Percentiles rank a stretch among this genome's conserved stretches.
These are phyloP conservation scores for Yarrowia yakushimensis DNA, from an alignment of 805 yeast genomes.

Conservation along the genomic window DNA sequence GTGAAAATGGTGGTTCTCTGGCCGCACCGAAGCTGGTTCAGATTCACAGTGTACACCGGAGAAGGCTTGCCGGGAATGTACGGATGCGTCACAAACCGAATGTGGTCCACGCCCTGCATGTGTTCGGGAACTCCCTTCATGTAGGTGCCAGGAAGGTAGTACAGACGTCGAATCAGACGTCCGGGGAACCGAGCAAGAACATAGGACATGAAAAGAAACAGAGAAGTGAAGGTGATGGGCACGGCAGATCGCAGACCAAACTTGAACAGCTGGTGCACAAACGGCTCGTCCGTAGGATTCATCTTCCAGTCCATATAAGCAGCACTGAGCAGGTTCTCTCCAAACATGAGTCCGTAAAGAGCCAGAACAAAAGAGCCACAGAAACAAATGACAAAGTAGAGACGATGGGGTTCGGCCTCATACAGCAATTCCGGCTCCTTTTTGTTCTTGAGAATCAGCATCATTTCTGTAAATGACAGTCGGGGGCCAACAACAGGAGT, in stretches of 20 bases:
- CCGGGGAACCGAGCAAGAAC: constrained; percentile 58
- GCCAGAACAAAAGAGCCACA: constrained; percentile 65
- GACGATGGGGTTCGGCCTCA: constrained; percentile 78
- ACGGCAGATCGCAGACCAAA: constrained; percentile 40
- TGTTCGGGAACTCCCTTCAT: constrained; percentile 22
- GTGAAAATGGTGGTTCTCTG: constrained; percentile 71
- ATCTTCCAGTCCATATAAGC: constrained; percentile 51
- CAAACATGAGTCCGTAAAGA: constrained; percentile 56
- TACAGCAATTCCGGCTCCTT: constrained; percentile 68
- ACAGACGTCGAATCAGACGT: constrained; percentile 67
- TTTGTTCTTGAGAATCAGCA: constrained; percentile 52
- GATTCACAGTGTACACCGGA: constrained; percentile 66
- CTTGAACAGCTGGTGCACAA: constrained; percentile 40
- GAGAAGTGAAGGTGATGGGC: constrained; percentile 38
- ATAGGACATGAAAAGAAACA: constrained; percentile 44
- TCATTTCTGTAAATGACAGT: constrained; percentile 57
- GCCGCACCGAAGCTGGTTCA: constrained; percentile 53
- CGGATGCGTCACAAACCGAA: constrained; percentile 72
- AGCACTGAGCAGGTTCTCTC: constrained; percentile 54
- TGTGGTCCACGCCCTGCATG: constrained; percentile 41
- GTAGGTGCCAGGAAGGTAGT: constrained; percentile 55
- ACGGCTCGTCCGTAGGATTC: constrained; percentile 48
- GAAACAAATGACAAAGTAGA: constrained; percentile 67
- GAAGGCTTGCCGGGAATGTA: constrained; percentile 71
- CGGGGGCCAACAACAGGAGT: constrained; percentile 66